These are phyloP conservation scores for Sugiyamaella floridensis DNA, from an alignment of 805 yeast species.

Conservation along the genomic window DNA sequence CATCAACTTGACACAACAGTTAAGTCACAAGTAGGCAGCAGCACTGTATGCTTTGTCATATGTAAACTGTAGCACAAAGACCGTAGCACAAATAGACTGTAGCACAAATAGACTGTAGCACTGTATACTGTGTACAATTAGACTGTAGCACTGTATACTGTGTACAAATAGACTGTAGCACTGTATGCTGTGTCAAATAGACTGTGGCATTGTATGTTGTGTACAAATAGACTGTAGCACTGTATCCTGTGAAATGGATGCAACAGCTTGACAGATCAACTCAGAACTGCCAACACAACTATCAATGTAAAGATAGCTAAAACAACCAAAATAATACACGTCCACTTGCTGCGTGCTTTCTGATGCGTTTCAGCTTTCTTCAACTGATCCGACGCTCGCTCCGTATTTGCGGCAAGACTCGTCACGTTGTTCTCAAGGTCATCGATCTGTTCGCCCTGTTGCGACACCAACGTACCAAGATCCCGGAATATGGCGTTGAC, in stretches of 20 bases:
- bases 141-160: background rate
- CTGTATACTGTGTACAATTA: background rate
- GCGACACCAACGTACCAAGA: conserved; percentile 65
- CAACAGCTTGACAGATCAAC: background rate
- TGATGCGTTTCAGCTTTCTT: conserved; percentile 71
- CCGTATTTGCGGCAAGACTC: conserved; percentile 55
- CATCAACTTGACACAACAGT: no score
- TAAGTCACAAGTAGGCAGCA: no score
- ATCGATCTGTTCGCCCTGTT: conserved; percentile 81
- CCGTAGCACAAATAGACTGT: background rate
- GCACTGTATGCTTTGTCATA: no score
- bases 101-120: background rate
- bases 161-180: background rate
- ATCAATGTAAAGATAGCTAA: conserved; percentile 53
- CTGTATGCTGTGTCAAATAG: no score
- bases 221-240: background rate
- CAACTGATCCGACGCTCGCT: conserved; percentile 64
- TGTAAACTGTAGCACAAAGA: no score
- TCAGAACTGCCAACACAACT: conserved; percentile 33
- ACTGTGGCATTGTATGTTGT: no score
- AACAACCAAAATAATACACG: conserved; percentile 56
- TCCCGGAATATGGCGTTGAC: conserved; percentile 82
- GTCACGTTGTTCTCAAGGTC: conserved; percentile 74
- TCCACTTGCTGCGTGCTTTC: conserved; percentile 61
- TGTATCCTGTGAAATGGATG: no score